Evolutionary conservation across 83 land plant species (phyloP), one percentile per base, ranked within the genome.

Genomic region (Picea engelmannii): DNA sequence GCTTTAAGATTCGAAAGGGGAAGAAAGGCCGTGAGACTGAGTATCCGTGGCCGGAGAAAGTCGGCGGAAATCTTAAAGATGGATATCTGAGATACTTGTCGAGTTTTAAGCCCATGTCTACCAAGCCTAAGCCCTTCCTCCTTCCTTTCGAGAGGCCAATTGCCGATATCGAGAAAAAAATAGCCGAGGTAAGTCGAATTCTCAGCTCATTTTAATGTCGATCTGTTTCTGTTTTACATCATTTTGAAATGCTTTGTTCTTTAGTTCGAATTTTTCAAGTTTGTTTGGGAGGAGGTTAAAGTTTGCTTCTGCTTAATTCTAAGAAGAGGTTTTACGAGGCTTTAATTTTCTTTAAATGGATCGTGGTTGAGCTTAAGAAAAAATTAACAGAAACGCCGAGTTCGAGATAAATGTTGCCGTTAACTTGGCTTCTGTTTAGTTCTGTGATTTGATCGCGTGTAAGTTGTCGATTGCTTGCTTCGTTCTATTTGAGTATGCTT

Each of bases 131-230:
- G 89, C 93, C 88, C 1, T 92, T 94, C 10, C 81, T 91, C 38
- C 84, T 94, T 67, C 95, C 94, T 10, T 94, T 94, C 66, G 96
- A 94, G 91, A 86, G 81, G 66, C 96, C 96, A 5, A 86, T 94
- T 44, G 66, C 84, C 76, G 93, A 86, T 24, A 80, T 94, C 16
- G 86, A 91, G 81, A 90, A 83, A 85, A 94, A 89, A 79, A 92
- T 94, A 27, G 82, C 78, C 1, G 95, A 94, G 89, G 96, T 94
- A 74, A 59, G 85, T 77, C 69, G 77, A 40, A 49, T 25, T 68
- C 23, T 55, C 16, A 35, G 5, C 4, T 40, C 61, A 27, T 61
- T 74, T 35, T 80, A 6, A 11, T 20, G 24, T 66, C 27, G 27
- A 25, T 21, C 69, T 66, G 23, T 0, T 25, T n/a, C 27, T 66